A percentile compares a stretch with the other conserved stretches of the same genome.
These are phyloP conservation scores for Ulmus americana DNA, from an alignment of 331 rosid genomes.

Conservation along the genomic window DNA sequence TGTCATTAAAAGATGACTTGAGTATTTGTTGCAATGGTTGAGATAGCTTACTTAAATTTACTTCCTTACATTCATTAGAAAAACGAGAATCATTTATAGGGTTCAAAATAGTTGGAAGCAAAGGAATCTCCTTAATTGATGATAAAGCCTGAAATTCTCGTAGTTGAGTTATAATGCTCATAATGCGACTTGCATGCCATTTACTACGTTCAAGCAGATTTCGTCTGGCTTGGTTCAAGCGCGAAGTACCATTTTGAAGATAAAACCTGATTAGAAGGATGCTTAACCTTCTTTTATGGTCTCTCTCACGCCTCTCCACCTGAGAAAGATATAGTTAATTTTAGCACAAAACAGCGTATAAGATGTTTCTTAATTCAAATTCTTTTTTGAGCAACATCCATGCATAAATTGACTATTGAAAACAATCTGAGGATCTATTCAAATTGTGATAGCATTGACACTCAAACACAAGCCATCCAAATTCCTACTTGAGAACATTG, in stretches of 20 bases:
- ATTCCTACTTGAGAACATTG: neutral
- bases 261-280: constrained; percentile 68
- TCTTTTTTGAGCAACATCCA: too few species aligned
- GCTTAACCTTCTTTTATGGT: constrained; percentile 54
- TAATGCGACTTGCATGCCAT: constrained; percentile 85
- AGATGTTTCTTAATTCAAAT: too few species aligned
- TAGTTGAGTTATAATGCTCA: constrained; percentile 84
- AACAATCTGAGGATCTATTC: too few species aligned
- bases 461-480: constrained; percentile 10
- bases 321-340: constrained; percentile 39
- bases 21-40: constrained; percentile 66
- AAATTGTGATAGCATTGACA: constrained; percentile 1
- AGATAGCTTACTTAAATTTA: constrained; percentile 59
- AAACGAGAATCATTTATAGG: constrained; percentile 39
- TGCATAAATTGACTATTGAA: too few species aligned
- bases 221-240: constrained; percentile 83
- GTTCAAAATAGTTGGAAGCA: constrained; percentile 67
- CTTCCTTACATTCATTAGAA: constrained; percentile 36
- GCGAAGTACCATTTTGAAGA: constrained; percentile 74
- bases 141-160: constrained; percentile 96
- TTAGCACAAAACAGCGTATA: constrained; percentile 24
- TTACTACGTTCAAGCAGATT: constrained; percentile 83
- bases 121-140: constrained; percentile 69
- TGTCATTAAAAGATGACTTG: constrained; percentile 66
- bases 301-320: constrained; percentile 97